Conservation (phyloP, 139 green algal genomes). For the Tetraselmis striata region DNA sequence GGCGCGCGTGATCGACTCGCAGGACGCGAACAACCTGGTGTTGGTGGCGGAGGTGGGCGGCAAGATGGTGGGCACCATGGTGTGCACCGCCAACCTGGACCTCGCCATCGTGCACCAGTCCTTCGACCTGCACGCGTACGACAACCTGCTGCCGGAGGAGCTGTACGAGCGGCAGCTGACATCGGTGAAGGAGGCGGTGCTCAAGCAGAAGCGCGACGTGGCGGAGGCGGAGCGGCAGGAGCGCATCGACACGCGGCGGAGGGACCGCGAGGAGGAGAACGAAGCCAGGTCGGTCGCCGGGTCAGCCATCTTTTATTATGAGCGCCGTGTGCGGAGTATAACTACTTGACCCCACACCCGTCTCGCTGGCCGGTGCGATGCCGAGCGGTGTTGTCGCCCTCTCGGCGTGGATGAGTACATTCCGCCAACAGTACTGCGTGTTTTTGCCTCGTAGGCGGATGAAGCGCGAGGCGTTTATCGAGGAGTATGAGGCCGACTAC, state of each 20-base stretch:
- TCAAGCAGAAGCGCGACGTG: constrained; percentile 6
- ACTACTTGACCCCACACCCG: too few species aligned
- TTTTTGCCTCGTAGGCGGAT: not conserved
- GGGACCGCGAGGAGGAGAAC: not conserved
- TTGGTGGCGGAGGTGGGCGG: constrained; percentile 42
- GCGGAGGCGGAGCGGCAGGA: constrained; percentile 9
- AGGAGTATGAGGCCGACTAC: not conserved
- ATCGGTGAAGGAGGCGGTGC: constrained; percentile 3
- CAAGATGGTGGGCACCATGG: constrained; percentile 47
- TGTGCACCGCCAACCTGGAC: constrained; percentile 44
- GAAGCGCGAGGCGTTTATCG: not conserved
- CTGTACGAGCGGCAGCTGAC: constrained; percentile 32
- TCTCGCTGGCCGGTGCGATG: too few species aligned
- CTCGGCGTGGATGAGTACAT: too few species aligned
- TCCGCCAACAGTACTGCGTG: too few species aligned
- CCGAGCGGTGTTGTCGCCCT: too few species aligned
- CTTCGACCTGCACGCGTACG: constrained; percentile 57
- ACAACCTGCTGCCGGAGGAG: constrained; percentile 47
- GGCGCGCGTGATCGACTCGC: constrained; percentile 46
- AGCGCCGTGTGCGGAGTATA: too few species aligned
- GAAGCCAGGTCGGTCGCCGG: not conserved
- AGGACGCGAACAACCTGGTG: constrained; percentile 41
- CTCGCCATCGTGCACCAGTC: constrained; percentile 29
- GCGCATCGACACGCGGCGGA: not conserved
- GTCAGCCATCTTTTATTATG: too few species aligned